Percentiles rank a stretch among this genome's conserved stretches.
Evolutionary conservation across 2,329 filamentous ascomycete species (phyloP).

Genomic region (Alternaria postmessia): DNA sequence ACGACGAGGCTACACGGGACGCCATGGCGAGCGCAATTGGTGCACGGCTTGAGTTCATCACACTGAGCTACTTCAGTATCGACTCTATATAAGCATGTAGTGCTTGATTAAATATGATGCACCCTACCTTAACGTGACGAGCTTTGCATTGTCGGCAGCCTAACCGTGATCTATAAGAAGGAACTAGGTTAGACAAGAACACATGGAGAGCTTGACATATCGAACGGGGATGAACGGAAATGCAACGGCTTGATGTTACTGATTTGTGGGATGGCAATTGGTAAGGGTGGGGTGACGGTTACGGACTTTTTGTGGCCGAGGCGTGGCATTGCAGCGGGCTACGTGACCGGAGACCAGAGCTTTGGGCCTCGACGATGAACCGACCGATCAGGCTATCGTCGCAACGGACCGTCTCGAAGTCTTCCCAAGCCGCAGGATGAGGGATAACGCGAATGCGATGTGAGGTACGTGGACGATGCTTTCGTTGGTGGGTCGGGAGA

Average conservation of each 20-base stretch:
- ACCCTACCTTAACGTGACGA: conserved; percentile 49
- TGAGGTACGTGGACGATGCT: conserved; percentile 13
- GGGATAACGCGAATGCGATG: conserved; percentile 19
- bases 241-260: conserved; percentile 5
- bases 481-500: conserved; percentile 11
- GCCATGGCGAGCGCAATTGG: conserved; percentile 48
- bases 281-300: conserved; percentile 11
- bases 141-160: conserved; percentile 50
- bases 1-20: conserved; percentile 47
- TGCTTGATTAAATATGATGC: neutral
- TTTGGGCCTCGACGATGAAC: conserved; percentile 21
- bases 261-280: conserved; percentile 7
- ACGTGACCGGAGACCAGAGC: conserved; percentile 14
- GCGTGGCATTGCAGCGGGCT: conserved; percentile 40
- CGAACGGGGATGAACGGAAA: neutral
- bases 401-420: conserved; percentile 11
- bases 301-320: conserved; percentile 50
- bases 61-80: conserved; percentile 39
- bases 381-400: conserved; percentile 5
- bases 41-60: conserved; percentile 50
- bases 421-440: conserved; percentile 7
- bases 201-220: neutral
- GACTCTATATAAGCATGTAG: conserved; percentile 9
- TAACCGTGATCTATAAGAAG: conserved; percentile 26
- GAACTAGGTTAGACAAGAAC: conserved; percentile 3